Base-by-base conservation (phyloP, 805 yeast species). In the Saturnispora zaruensis region DNA sequence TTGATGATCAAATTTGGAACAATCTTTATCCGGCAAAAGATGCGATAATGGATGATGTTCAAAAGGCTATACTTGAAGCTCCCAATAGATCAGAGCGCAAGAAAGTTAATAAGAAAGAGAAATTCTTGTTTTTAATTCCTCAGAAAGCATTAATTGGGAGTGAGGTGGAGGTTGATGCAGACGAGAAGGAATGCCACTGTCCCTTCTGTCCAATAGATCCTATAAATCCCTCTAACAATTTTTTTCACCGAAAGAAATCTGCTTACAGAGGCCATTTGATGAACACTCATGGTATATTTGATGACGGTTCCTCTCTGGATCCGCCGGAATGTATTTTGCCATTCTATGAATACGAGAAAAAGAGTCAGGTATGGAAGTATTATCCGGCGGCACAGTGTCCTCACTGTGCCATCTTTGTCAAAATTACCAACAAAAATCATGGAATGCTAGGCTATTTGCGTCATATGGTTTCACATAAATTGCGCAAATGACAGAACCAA, bases 221-320 rank as follows among this genome's bases (percentile, higher is more conserved):
- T 14, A 18, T 20, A 7, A 48, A 48, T 26, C 46, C 50, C 14
- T 36, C 53, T 26, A 33, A 40, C 6, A 45, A 54, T 26, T 54
- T 54, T 30, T 51, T 42, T 42, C 52, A 54, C 34, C 41, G 57
- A 6, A 54, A 54, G 14, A 54, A 54, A 30, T 54, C 57, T 20
- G 42, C 55, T 2, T 54, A 54, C 16, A 49, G 57, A 41, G 57
- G 57, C 3, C 57, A 54, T 36, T 34, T 54, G 43, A 49, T 54
- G 38, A 54, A 54, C 25, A 54, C 57, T 5, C 57, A 54, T 41
- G 57, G 57, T 3, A 46, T 54, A 30, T 52, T 50, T 45, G 55
- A 53, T 14, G 51, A 47, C 26, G 57, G 55, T 5, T 16, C 30
- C 1, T 25, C 14, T 5, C 32, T 41, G 40, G 41, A 47, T 33